Evolutionary conservation across 768 basidiomycete species (phyloP), one percentile per base, ranked within the genome.

Genomic region (Chalciporus pseudorubinellus): DNA sequence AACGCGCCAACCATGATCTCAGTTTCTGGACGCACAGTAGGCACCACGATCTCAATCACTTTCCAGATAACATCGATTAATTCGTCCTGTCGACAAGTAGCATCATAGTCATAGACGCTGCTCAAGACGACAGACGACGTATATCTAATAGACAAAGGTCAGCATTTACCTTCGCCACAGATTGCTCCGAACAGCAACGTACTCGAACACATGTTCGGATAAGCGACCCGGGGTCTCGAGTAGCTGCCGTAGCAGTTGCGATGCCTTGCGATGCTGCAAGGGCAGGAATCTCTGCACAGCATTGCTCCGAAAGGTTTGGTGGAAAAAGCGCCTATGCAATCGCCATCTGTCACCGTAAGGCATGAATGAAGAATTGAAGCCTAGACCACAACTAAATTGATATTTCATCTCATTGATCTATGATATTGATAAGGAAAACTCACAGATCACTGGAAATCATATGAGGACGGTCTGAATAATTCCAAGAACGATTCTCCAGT

Each of bases 381-480:
- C 48, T 6, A 29, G 43, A 9, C 55, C 57, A 24, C 55, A 48
- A 6, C 52, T 58, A 2, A 4, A 39, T 36, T 13, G 11, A 13
- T 26, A 5, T 12, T 6, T 24, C 6, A 39, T 28, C n/a, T n/a
- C n/a, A n/a, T n/a, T 6, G 22, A 46, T 13, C 14, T 21, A 16
- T 1, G 38, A 20, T 24, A 41, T 3, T 12, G 3, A 39, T 11
- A 12, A 39, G 26, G 7, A n/a, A 9, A 6, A 22, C 53, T 40
- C 6, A 64, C 55, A 53, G 8, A 0, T 54, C 44, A 4, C 18
- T 45, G 11, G 42, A 53, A 19, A 61, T 40, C 11, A 63, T 21
- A n/a, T 39, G 33, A 5, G 80, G 79, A 13, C 80, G 73, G 58
- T 77, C 77, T 11, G 79, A 78, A 55, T 79, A 78, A 24, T 75